phyloP scores from a whole-genome alignment of 139 green algal genomes.

The Trebouxia sp. region DNA sequence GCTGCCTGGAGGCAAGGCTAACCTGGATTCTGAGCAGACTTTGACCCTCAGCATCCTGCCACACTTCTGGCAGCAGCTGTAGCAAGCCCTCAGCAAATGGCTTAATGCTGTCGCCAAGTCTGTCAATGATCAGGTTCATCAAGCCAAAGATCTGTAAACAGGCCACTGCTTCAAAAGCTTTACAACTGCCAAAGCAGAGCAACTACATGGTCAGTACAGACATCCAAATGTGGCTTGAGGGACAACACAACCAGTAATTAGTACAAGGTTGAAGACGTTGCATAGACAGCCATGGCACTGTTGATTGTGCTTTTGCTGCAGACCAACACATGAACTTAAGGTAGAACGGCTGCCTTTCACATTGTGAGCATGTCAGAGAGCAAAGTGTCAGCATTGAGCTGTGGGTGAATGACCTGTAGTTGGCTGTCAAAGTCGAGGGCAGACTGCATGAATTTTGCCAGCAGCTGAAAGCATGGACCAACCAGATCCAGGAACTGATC shows the following conservation, averaged over 20 bases:
- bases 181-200: background rate
- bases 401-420: constrained; percentile 57
- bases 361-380: too few relatives aligned
- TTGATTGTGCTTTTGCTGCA: too few relatives aligned
- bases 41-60: constrained; percentile 66
- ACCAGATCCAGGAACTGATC: constrained; percentile 62
- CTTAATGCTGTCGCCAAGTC: constrained; percentile 58
- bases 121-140: constrained; percentile 76
- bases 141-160: constrained; percentile 69
- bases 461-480: constrained; percentile 46
- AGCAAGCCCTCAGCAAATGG: constrained; percentile 62
- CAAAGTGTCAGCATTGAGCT: too few relatives aligned
- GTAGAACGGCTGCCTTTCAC: too few relatives aligned
- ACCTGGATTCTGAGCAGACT: constrained; percentile 83
- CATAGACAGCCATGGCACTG: too few relatives aligned
- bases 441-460: constrained; percentile 50
- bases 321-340: too few relatives aligned
- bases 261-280: too few relatives aligned
- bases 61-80: constrained; percentile 70
- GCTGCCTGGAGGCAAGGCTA: background rate
- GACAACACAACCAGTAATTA: too few relatives aligned
- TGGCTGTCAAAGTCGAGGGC: constrained; percentile 73
- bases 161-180: background rate
- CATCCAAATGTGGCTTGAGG: too few relatives aligned
- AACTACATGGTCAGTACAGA: too few relatives aligned